These are phyloP conservation scores for Trichoderma erinaceum DNA, from an alignment of 495 filamentous ascomycete genomes.

Conservation along the genomic window DNA sequence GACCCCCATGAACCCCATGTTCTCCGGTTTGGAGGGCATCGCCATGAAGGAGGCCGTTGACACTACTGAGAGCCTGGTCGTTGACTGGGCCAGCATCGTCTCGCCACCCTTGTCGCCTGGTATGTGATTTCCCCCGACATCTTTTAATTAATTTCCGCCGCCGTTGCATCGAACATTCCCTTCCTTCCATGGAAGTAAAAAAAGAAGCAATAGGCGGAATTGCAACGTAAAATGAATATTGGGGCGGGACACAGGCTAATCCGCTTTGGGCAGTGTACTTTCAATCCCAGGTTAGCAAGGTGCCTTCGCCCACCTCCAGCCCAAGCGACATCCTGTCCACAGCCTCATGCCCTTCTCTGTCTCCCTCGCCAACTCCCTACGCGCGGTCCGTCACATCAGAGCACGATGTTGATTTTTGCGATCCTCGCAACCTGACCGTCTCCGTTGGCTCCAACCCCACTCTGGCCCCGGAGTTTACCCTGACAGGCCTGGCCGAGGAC, in stretches of 20 bases:
- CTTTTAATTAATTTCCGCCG: conserved; percentile 22
- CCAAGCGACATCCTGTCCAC: conserved; percentile 65
- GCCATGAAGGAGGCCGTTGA: conserved; percentile 80
- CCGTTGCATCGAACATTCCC: conserved; percentile 16
- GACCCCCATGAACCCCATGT: conserved; percentile 75
- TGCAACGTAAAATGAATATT: conserved; percentile 13
- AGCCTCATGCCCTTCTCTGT: conserved; percentile 76
- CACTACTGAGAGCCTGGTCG: conserved; percentile 63
- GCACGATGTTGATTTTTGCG: conserved; percentile 78
- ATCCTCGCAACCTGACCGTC: conserved; percentile 87
- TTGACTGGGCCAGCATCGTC: conserved; percentile 67
- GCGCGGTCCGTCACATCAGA: conserved; percentile 63
- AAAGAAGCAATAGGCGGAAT: conserved; percentile 22
- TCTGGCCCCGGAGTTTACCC: conserved; percentile 60
- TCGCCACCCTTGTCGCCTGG: conserved; percentile 92
- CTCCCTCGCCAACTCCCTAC: conserved; percentile 73
- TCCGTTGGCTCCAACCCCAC: conserved; percentile 45
- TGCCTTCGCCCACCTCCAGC: conserved; percentile 56
- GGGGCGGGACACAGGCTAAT: conserved; percentile 29
- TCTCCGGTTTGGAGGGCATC: conserved; percentile 66
- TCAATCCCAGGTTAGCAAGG: conserved; percentile 47
- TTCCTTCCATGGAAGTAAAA: conserved; percentile 17
- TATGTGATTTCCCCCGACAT: conserved; percentile 46
- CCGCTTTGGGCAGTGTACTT: conserved; percentile 63
- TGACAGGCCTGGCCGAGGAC: conserved; percentile 61